These are phyloP conservation scores for Monosporascus sp. DNA, from an alignment of 2,329 filamentous ascomycete genomes.

Conservation along the genomic window DNA sequence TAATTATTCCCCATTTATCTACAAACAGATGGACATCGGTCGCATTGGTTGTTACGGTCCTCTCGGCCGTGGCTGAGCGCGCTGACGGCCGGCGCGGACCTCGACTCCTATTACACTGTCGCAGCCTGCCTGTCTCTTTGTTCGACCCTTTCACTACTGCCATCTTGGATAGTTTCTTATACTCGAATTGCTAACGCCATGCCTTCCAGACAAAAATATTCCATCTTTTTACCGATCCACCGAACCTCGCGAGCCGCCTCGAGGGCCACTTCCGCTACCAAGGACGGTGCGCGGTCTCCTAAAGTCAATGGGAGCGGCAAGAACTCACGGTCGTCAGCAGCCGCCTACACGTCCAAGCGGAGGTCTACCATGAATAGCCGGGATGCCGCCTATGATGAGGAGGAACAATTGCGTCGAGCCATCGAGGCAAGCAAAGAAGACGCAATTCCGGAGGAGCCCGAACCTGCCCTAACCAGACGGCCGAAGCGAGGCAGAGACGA, in stretches of 20 bases:
- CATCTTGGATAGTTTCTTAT: neutral
- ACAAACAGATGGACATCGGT: constrained; percentile 4
- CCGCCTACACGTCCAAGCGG: constrained; percentile 65
- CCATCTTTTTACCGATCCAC: constrained; percentile 59
- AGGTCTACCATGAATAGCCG: constrained; percentile 97
- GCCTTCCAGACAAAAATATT: constrained; percentile 56
- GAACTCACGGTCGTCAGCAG: constrained; percentile 46
- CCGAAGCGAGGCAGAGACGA: constrained; percentile 83
- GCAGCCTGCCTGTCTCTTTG: constrained; percentile 7
- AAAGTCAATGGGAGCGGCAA: constrained; percentile 48
- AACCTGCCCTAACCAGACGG: constrained; percentile 52
- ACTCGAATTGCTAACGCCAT: constrained; percentile 32
- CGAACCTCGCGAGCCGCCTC: constrained; percentile 52
- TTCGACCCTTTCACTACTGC: constrained; percentile 12
- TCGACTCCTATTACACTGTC: constrained; percentile 19
- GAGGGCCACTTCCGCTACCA: constrained; percentile 60
- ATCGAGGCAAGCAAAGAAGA: constrained; percentile 95
- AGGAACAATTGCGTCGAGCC: constrained; percentile 79
- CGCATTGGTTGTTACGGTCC: constrained; percentile 7
- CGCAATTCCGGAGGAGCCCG: constrained; percentile 46
- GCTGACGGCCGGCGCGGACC: constrained; percentile 12
- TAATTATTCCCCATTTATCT: constrained; percentile 44
- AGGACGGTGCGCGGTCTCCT: constrained; percentile 54
- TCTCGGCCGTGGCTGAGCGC: constrained; percentile 19
- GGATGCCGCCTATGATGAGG: constrained; percentile 91